Base-by-base conservation (phyloP, 179 eudicot species). In the Spinacia oleracea region DNA sequence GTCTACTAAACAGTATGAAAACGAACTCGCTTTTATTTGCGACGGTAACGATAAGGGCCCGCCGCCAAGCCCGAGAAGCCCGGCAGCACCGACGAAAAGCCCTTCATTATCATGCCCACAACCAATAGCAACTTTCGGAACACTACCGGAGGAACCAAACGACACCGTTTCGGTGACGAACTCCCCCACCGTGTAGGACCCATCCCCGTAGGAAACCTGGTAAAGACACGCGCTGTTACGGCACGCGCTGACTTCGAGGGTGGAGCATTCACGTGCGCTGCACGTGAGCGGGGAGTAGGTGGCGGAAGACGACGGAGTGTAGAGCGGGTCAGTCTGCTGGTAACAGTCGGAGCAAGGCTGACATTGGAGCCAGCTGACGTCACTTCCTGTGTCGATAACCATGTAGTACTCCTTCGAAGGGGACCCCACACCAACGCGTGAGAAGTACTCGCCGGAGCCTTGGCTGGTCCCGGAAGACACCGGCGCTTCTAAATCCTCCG, bases 401-500 rank as follows among this genome's bases (percentile, higher is more conserved):
- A 95, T 89, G 85, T 84, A 95, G 31, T 77, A 82, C 38, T 89
- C 83, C 23, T 73, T 85, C 1, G 95, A 73, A 0, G 98, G 98
- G 9, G 89, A 88, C 0, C 98, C 98, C 1, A 95, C 72, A 0
- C 98, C 97, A 31, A 95, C 35, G 16, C 97, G 90, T 0, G 97
- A 88, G 91, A 95, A 91, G 83, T 95, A 95, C 91, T 95, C 98
- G 69, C 98, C 97, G 18, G 93, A 89, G 5, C 98, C 98, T 15
- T 88, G 90, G 29, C 82, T 79, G 0, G 85, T 82, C 0, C 89
- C 95, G 31, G 68, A 91, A 8, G 85, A 85, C 3, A 94, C 72
- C 8, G 96, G 96, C 0, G 94, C 77, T n/a, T 75, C 69, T 0
- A 91, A 42, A 0, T 79, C 89, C 8, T 85, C 78, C 0, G 85